Conservation (phyloP, 495 filamentous ascomycete species). For the Mycothermus thermophilus region DNA sequence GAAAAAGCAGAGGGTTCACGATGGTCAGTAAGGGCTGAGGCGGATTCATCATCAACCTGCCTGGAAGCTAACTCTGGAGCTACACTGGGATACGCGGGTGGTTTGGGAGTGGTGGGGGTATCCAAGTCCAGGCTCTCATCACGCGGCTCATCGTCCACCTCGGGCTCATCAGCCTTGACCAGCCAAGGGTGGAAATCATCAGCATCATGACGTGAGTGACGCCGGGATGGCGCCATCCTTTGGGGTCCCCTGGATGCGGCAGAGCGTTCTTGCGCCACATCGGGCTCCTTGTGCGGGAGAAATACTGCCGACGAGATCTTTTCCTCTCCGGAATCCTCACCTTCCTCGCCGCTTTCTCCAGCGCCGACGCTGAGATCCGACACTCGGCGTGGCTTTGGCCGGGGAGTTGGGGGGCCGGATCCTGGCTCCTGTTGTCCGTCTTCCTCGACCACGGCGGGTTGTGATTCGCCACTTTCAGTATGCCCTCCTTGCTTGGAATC, state of each 20-base stretch:
- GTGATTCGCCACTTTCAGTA: not conserved
- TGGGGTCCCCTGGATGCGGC: constrained; percentile 24
- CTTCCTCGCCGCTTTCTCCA: constrained; percentile 42
- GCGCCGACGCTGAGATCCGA: constrained; percentile 20
- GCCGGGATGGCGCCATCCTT: constrained; percentile 13
- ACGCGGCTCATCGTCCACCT: constrained; percentile 20
- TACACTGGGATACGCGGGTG: constrained; percentile 15
- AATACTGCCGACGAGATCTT: constrained; percentile 93
- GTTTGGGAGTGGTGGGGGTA: not conserved
- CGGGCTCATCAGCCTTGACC: constrained; percentile 36
- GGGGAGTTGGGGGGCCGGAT: constrained; percentile 3
- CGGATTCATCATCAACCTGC: constrained; percentile 18
- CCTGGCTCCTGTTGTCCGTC: constrained; percentile 5
- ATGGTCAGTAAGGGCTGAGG: constrained; percentile 26
- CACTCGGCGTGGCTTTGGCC: constrained; percentile 10
- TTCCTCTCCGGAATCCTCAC: constrained; percentile 79
- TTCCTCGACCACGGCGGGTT: not conserved
- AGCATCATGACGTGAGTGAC: constrained; percentile 19
- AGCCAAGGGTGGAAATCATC: constrained; percentile 36
- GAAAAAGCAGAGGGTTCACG: constrained; percentile 16
- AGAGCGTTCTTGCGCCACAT: constrained; percentile 34
- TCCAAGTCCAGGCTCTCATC: constrained; percentile 7
- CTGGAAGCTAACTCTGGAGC: constrained; percentile 17
- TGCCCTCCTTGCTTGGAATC: not conserved
- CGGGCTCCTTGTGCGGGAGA: constrained; percentile 66